Evolutionary conservation across 768 basidiomycete species (phyloP).

Genomic region (Lactarius vividus): DNA sequence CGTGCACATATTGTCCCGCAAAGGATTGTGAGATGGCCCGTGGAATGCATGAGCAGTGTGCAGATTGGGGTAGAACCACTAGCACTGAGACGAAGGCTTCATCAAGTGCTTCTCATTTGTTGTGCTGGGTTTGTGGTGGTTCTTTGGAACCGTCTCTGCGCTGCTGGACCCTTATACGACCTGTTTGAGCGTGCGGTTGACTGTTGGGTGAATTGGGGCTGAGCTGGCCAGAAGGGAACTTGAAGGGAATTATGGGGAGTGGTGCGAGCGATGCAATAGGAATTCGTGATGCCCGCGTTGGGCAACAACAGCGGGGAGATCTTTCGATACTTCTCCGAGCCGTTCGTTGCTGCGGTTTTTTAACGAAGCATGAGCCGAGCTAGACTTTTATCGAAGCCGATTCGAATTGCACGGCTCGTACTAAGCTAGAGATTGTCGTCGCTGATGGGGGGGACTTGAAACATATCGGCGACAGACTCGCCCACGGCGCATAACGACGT

Average conservation of each 20-base stretch:
- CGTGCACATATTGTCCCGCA: conserved; percentile 36
- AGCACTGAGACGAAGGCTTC: conserved; percentile 18
- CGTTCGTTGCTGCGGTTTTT: no score
- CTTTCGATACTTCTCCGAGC: no score
- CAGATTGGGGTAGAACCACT: conserved; percentile 49
- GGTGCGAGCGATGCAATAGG: neutral
- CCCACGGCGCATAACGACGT: no score
- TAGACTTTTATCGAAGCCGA: no score
- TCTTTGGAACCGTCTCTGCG: neutral
- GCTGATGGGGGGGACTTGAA: no score
- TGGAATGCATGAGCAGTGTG: conserved; percentile 62
- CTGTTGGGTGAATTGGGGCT: neutral
- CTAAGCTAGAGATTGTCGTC: no score
- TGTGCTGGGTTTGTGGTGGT: conserved; percentile 8
- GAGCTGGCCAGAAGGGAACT: neutral
- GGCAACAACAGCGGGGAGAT: neutral
- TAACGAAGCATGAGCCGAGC: no score
- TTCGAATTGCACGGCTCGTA: no score
- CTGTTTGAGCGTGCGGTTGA: neutral
- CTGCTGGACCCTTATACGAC: neutral
- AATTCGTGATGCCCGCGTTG: neutral
- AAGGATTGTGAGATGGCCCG: conserved; percentile 39
- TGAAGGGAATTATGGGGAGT: neutral
- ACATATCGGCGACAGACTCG: no score
- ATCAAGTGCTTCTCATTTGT: conserved; percentile 11